Conservation (phyloP, 177 flowering plant species). For the Vitis hybrid region DNA sequence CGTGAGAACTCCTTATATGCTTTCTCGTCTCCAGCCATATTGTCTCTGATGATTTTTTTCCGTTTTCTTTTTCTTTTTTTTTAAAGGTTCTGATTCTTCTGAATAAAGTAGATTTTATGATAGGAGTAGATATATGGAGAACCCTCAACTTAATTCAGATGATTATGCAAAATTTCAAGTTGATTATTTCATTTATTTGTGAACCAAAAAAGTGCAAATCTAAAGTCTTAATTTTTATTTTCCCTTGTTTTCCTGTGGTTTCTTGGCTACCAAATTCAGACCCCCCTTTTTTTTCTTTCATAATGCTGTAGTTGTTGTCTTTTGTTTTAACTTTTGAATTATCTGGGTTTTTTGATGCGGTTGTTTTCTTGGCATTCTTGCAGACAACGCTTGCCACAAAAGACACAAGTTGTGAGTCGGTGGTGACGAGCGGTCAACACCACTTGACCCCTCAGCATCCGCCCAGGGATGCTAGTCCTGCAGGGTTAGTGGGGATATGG, state of each 20-base stretch:
- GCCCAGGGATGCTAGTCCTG: constrained; percentile 99
- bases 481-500: constrained; percentile 71
- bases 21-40: too few species aligned
- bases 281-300: too few species aligned
- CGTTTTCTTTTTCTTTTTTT: too few species aligned
- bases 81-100: not conserved
- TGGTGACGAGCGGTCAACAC: constrained; percentile 95
- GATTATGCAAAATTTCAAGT: too few species aligned
- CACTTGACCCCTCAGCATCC: constrained; percentile 87
- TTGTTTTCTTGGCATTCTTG: constrained; percentile 16
- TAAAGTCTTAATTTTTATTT: too few species aligned
- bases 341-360: not conserved
- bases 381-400: constrained; percentile 78
- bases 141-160: too few species aligned
- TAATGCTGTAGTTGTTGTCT: not conserved
- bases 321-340: not conserved
- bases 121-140: too few species aligned
- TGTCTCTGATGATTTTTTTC: not conserved
- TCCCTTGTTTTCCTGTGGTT: too few species aligned
- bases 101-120: too few species aligned
- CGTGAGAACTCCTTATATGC: constrained; percentile 29
- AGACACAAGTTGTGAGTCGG: constrained; percentile 96
- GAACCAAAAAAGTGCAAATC: too few species aligned
- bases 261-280: too few species aligned
- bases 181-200: too few species aligned